Percentiles rank a stretch among this genome's conserved stretches.
Evolutionary conservation across 352 stramenopile genomes (phyloP).

Genomic region (Globisporangium carolinianum): DNA sequence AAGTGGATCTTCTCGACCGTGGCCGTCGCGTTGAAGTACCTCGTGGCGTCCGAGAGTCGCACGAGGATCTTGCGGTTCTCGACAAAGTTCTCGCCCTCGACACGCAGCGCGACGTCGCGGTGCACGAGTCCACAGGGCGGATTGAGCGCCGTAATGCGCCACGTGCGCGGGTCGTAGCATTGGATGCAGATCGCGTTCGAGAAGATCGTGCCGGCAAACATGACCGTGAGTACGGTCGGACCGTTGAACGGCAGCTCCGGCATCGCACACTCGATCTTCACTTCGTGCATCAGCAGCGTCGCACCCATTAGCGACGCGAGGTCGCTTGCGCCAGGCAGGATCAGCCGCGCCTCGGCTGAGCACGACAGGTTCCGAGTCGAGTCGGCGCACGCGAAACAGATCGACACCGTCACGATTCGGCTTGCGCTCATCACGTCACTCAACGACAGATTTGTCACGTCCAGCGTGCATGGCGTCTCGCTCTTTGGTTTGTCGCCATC

Average conservation of each 20-base stretch:
- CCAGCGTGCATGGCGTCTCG: neutral
- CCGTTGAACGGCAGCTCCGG: slow-evolving; percentile 47
- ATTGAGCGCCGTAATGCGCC: slow-evolving; percentile 30
- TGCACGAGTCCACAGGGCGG: slow-evolving; percentile 40
- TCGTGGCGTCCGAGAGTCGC: slow-evolving; percentile 36
- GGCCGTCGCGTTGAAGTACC: slow-evolving; percentile 26
- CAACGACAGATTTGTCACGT: neutral
- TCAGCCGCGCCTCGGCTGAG: slow-evolving; percentile 22
- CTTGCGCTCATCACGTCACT: neutral
- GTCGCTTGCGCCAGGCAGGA: slow-evolving; percentile 21
- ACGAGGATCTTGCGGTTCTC: slow-evolving; percentile 60
- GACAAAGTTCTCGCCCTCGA: slow-evolving; percentile 57
- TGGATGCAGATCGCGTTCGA: slow-evolving; percentile 60
- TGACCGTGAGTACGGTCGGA: slow-evolving; percentile 33
- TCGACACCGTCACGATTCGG: slow-evolving; percentile 15
- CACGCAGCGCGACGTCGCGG: slow-evolving; percentile 21
- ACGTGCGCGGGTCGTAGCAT: slow-evolving; percentile 62
- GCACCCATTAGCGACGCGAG: slow-evolving; percentile 10
- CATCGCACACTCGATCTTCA: slow-evolving; percentile 54
- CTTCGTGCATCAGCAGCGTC: slow-evolving; percentile 4
- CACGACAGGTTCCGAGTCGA: slow-evolving; percentile 29
- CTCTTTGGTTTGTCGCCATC: neutral
- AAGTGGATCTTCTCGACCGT: slow-evolving; percentile 41
- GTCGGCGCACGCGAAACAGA: slow-evolving; percentile 41
- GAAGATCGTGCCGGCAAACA: slow-evolving; percentile 40